phyloP scores from a whole-genome alignment of 345 rosid genomes.

The Gossypium bickii region DNA sequence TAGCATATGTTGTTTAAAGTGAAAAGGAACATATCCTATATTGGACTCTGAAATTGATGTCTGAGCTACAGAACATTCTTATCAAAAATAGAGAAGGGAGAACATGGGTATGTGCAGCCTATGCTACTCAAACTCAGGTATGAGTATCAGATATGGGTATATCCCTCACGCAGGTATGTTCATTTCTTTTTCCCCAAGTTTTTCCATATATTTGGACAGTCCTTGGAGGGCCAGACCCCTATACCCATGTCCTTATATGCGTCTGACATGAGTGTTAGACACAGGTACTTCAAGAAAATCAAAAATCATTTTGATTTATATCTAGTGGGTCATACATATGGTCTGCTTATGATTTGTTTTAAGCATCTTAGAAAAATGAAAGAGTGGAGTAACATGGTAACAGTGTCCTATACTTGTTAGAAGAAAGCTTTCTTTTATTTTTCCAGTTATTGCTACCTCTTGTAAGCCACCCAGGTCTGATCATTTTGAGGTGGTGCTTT shows the following conservation, averaged over 20 bases:
- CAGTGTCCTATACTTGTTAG: background rate
- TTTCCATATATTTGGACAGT: too few species aligned
- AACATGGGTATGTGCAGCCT: background rate
- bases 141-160: too few species aligned
- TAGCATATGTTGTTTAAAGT: background rate
- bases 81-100: background rate
- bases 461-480: background rate
- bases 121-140: too few species aligned
- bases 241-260: too few species aligned
- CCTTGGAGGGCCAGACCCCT: too few species aligned
- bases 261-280: too few species aligned
- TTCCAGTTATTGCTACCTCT: background rate
- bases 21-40: background rate
- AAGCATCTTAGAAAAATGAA: background rate
- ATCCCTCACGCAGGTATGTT: too few species aligned
- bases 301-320: background rate
- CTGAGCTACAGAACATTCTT: background rate
- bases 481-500: background rate
- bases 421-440: background rate
- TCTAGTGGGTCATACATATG: background rate
- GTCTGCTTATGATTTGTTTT: background rate
- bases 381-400: background rate
- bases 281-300: too few species aligned
- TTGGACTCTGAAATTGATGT: background rate
- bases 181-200: too few species aligned